Evolutionary conservation across 495 filamentous ascomycete species (phyloP), one percentile per base, ranked within the genome.

Genomic region (Talaromyces borbonicus): DNA sequence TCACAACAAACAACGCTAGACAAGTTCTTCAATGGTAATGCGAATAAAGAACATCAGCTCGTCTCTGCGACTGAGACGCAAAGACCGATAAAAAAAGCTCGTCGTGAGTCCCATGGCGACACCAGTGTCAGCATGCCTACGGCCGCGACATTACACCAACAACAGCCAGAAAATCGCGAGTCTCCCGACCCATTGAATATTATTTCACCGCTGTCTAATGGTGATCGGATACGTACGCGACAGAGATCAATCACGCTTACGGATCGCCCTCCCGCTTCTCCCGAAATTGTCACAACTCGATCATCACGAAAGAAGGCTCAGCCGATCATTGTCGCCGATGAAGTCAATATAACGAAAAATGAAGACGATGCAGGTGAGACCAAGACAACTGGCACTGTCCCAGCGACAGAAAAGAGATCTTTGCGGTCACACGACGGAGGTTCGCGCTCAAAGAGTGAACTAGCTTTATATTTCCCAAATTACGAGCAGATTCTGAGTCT

Each of bases 401-500:
- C 20, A 25, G 38, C 32, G 5, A 37, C 47, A 22, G 65, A 67
- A 36, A 68, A 71, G 50, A 65, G 73, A 46, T 70, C 65, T 20
- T 55, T 77, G 24, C 69, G 73, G 29, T 77, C 73, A 29, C 64
- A 71, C 25, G 72, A 73, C 52, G 66, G 62, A 18, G 68, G 69
- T 5, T 68, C 69, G 31, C 59, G 86, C 47, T 80, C 85, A 57
- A 90, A 89, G 71, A 93, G 87, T 64, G 89, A 95, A 56, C 71
- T 95, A 22, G 81, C 87, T 7, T 72, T 78, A 24, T 95, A 92
- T 61, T 93, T 95, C 54, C 79, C 84, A 33, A 87, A 90, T 49
- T 95, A 90, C 62, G 89, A 95, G 58, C 84, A 92, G 52, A 75
- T 94, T 45, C 83, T 95, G 57, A 86, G 83, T 48, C 82, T 89